Base-by-base conservation (phyloP, 1,284 basidiomycete genomes). In the Inonotus obliquus region DNA sequence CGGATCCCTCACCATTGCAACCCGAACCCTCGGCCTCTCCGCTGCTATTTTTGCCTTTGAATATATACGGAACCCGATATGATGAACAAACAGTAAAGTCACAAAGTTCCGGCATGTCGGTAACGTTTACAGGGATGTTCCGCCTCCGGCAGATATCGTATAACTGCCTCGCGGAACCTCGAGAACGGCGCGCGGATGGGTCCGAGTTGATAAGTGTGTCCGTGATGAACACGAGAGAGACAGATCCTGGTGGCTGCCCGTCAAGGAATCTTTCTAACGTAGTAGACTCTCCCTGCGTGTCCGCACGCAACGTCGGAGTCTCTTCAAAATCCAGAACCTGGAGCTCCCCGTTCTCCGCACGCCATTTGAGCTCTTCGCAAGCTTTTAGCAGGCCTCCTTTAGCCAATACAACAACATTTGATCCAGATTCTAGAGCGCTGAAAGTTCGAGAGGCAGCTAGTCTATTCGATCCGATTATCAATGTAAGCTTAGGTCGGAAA, bases 51-150 rank as follows among this genome's bases (percentile, higher is more conserved):
- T 9, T 32, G 32, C 9, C 9, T 9, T 9, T 9, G 9, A 4
- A 4, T 32, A 9, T 4, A 32, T 32, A 32, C 2, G 81, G 72
- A 69, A 98, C 94, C 4, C 96, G 90, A 70, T 98, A 93, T 0
- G 88, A 86, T 0, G 94, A 86, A 0, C 92, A 84, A 75, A 98
- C 96, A 0, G 90, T 87, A 71, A 93, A 98, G 70, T 97, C 94
- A 72, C 93, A 97, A 23, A 96, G 79, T 9, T 84, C 77, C 1
- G 93, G 92, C 69, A 89, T 85, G 74, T 98, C 96, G 6, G 94
- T 86, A 35, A 92, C 84, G 69, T 96, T 98, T 9, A 96, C 79
- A 1, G 87, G 90, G 53, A 97, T 87, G 45, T 84, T 81, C 19
- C 82, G 79, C 0, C 75, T 65, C 29, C 73, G 77, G 66, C 87